Conservation (phyloP, 106 monocot species). For the Acorus gramineus region DNA sequence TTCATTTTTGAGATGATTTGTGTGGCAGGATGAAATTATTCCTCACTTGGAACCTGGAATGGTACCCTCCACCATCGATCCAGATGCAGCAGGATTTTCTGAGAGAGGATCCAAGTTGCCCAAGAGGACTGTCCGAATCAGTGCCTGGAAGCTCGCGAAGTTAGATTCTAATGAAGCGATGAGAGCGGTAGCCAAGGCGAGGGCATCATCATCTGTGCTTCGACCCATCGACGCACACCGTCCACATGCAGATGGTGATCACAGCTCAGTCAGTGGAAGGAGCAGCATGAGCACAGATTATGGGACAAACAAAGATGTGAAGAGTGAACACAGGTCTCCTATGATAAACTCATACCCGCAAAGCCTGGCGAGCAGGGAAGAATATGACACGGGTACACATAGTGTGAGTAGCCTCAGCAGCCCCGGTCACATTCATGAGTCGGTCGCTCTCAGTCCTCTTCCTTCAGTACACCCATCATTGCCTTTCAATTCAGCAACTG, state of each 20-base stretch:
- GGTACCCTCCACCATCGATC: constrained; percentile 90
- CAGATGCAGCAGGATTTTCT: constrained; percentile 45
- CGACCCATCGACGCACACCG: constrained; percentile 53
- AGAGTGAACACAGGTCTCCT: constrained; percentile 42
- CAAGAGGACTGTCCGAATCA: constrained; percentile 74
- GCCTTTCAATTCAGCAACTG: too few species aligned
- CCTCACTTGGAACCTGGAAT: constrained; percentile 84
- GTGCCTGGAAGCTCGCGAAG: constrained; percentile 94
- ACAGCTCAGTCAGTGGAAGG: constrained; percentile 49
- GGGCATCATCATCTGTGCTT: constrained; percentile 93
- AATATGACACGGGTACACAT: constrained; percentile 61
- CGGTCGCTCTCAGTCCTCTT: constrained; percentile 20
- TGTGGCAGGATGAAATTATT: constrained; percentile 75
- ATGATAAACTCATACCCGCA: constrained; percentile 49
- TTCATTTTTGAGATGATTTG: too few species aligned
- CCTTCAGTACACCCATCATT: not conserved
- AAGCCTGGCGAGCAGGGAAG: constrained; percentile 71
- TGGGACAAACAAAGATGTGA: constrained; percentile 26
- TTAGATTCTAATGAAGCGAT: constrained; percentile 71
- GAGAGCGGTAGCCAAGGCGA: constrained; percentile 73
- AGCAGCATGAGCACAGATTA: constrained; percentile 70
- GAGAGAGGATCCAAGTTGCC: constrained; percentile 41
- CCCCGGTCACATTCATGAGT: constrained; percentile 40
- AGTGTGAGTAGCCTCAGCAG: constrained; percentile 79
- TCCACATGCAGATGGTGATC: constrained; percentile 16